Evolutionary conservation across 208 protist species (phyloP).

Genomic region (Spongospora subterranea): DNA sequence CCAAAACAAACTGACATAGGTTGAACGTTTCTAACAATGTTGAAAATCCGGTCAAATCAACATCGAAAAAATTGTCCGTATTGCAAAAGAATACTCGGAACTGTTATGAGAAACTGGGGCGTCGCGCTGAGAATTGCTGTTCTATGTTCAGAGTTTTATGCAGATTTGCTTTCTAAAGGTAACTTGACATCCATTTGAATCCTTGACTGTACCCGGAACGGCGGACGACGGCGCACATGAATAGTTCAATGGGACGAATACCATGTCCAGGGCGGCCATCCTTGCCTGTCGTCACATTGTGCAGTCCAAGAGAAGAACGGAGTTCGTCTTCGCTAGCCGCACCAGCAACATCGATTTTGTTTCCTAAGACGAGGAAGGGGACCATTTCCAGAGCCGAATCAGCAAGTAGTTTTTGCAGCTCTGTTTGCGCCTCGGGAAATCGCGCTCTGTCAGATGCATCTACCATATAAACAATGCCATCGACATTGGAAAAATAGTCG

Average conservation of each 20-base stretch:
- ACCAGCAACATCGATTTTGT: slow-evolving; percentile 97
- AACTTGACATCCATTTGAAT: slow-evolving; percentile 68
- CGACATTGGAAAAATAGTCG: slow-evolving; percentile 96
- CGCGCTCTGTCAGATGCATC: slow-evolving; percentile 92
- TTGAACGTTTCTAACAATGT: too few relatives aligned
- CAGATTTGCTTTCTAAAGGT: slow-evolving; percentile 54
- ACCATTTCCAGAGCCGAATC: slow-evolving; percentile 83
- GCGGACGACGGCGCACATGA: slow-evolving; percentile 98
- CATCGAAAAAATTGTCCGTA: not conserved
- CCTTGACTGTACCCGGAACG: slow-evolving; percentile 96
- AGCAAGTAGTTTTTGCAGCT: slow-evolving; percentile 87
- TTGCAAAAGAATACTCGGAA: not conserved
- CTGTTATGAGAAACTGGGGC: not conserved
- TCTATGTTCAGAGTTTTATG: not conserved
- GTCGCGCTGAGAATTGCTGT: not conserved
- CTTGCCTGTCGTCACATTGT: slow-evolving; percentile 88
- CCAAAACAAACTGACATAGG: too few relatives aligned
- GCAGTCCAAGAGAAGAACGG: slow-evolving; percentile 85
- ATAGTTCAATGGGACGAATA: slow-evolving; percentile 96
- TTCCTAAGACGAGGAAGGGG: slow-evolving; percentile 99
- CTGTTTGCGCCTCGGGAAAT: slow-evolving; percentile 84
- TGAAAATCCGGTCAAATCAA: too few relatives aligned
- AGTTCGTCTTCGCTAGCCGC: slow-evolving; percentile 93
- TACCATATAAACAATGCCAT: slow-evolving; percentile 99
- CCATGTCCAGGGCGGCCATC: slow-evolving; percentile 63